Evolutionary conservation across 2,329 filamentous ascomycete genomes (phyloP).

Genomic region (Pezicula rhizophila): DNA sequence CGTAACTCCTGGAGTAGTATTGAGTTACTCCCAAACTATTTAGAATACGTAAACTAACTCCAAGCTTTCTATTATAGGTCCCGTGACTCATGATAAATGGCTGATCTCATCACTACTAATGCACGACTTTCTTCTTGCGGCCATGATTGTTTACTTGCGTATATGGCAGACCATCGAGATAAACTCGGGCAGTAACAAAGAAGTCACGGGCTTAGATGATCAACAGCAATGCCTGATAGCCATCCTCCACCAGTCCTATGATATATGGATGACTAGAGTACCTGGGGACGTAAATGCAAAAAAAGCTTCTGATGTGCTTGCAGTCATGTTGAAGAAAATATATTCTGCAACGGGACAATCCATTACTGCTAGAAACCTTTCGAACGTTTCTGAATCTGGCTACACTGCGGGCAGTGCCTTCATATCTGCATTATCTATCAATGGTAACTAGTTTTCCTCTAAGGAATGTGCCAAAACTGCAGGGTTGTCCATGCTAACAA

Average conservation of each 20-base stretch:
- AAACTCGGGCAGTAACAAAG: background rate
- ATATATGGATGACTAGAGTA: constrained; percentile 10
- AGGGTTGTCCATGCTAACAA: too few species aligned
- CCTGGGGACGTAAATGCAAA: constrained; percentile 6
- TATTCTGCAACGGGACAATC: constrained; percentile 1
- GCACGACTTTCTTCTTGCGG: constrained; percentile 56
- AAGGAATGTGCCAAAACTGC: background rate
- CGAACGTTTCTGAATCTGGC: background rate
- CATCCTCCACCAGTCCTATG: constrained; percentile 15
- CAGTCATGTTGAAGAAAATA: constrained; percentile 16
- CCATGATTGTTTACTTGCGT: constrained; percentile 51
- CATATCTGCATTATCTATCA: constrained; percentile 6
- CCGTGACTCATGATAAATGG: constrained; percentile 47
- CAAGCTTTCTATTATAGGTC: constrained; percentile 16
- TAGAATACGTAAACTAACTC: too few species aligned
- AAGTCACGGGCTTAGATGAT: background rate
- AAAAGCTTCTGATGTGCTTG: constrained; percentile 12
- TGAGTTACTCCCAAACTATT: too few species aligned
- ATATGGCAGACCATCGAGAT: constrained; percentile 11
- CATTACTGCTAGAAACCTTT: background rate
- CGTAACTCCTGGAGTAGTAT: too few species aligned
- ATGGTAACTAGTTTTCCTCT: constrained; percentile 2
- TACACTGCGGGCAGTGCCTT: background rate
- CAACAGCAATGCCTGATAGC: constrained; percentile 3
- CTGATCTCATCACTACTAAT: constrained; percentile 51